Evolutionary conservation across 208 protist species (phyloP).

Genomic region (Hexamita inflata): DNA sequence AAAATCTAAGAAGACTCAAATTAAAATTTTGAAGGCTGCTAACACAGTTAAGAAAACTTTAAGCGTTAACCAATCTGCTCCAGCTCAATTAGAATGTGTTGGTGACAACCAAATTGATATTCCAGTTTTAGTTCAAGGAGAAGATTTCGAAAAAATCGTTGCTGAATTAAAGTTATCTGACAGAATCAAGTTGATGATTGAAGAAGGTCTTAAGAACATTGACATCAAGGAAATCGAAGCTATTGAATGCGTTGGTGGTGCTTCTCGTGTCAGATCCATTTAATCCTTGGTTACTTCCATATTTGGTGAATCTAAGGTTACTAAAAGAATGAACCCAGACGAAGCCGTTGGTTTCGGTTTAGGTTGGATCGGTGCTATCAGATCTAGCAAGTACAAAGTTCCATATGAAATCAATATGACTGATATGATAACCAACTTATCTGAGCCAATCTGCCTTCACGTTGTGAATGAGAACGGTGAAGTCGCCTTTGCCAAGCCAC

Average conservation of each 20-base stretch:
- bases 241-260: slow-evolving; percentile 18
- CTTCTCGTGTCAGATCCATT: background rate
- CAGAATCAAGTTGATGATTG: background rate
- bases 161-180: background rate
- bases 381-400: background rate
- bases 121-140: background rate
- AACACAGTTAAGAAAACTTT: slow-evolving; percentile 17
- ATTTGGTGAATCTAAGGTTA: background rate
- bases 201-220: background rate
- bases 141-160: background rate
- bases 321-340: slow-evolving; percentile 16
- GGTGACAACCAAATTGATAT: slow-evolving; percentile 14
- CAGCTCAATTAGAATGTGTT: slow-evolving; percentile 7
- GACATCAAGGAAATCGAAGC: background rate
- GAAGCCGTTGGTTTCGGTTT: slow-evolving; percentile 3
- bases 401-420: background rate
- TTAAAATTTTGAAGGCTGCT: slow-evolving; percentile 24
- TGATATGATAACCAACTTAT: background rate
- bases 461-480: background rate
- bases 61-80: background rate
- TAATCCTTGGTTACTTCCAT: background rate
- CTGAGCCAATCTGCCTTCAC: background rate
- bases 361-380: background rate
- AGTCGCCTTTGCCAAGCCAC: background rate
- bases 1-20: background rate